These are phyloP conservation scores for Aureobasidium mangrovei DNA, from an alignment of 2,329 filamentous ascomycete species.

Conservation along the genomic window DNA sequence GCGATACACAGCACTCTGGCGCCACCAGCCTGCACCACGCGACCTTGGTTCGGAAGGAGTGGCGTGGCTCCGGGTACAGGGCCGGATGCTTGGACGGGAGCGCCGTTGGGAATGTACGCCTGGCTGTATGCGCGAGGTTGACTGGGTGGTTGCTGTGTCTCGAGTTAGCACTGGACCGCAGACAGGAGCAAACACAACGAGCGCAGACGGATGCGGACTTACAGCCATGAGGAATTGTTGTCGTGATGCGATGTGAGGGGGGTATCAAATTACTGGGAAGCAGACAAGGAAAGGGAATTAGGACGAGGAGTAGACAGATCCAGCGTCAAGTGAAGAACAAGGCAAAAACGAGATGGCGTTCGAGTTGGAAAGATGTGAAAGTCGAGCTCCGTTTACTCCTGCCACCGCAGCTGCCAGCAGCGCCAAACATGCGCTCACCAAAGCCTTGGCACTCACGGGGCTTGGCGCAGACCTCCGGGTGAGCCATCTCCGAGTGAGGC, in stretches of 20 bases:
- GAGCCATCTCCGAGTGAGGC: not conserved
- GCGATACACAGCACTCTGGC: conserved; percentile 43
- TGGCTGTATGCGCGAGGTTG: conserved; percentile 43
- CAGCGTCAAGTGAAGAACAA: conserved; percentile 5
- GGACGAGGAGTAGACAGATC: conserved; percentile 4
- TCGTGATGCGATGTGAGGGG: conserved; percentile 1
- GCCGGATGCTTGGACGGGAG: conserved; percentile 22
- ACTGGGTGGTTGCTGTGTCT: conserved; percentile 38
- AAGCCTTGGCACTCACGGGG: too few species aligned
- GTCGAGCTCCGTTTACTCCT: conserved; percentile 7
- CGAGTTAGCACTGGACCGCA: not conserved
- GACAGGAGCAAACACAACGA: not conserved
- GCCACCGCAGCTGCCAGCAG: not conserved
- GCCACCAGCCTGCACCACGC: conserved; percentile 42
- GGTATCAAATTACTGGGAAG: conserved; percentile 13
- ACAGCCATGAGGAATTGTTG: conserved; percentile 13
- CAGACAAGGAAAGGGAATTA: conserved; percentile 1
- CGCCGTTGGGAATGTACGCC: conserved; percentile 41
- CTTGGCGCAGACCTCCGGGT: too few species aligned
- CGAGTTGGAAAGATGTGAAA: conserved; percentile 4
- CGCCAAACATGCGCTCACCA: not conserved
- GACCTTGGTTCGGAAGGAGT: conserved; percentile 45
- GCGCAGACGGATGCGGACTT: conserved; percentile 6
- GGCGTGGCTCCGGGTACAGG: conserved; percentile 37
- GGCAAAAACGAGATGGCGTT: not conserved